A percentile compares a stretch with the other conserved stretches of the same genome.
These are phyloP conservation scores for Pyrenophora tritici-repentis DNA, from an alignment of 2,329 filamentous ascomycete species.

Conservation along the genomic window DNA sequence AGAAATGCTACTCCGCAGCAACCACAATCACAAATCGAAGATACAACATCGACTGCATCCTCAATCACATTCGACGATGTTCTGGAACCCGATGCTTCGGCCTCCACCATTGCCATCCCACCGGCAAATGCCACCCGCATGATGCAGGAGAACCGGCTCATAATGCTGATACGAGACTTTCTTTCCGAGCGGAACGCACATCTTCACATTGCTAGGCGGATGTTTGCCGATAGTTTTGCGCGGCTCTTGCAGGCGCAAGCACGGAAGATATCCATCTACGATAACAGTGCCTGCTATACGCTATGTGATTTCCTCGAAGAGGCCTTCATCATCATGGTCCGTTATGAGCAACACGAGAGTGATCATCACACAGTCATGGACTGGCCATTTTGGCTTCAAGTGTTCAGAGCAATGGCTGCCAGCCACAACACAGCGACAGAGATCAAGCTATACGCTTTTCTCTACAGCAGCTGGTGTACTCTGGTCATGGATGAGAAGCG, in stretches of 20 bases:
- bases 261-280: slow-evolving; percentile 76
- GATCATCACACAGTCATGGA: slow-evolving; percentile 62
- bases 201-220: slow-evolving; percentile 62
- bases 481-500: slow-evolving; percentile 68
- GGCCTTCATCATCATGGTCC: slow-evolving; percentile 68
- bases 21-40: slow-evolving; percentile 28
- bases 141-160: slow-evolving; percentile 87
- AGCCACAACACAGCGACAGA: slow-evolving; percentile 91
- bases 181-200: slow-evolving; percentile 65
- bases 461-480: slow-evolving; percentile 80
- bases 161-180: slow-evolving; percentile 81
- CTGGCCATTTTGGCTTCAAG: slow-evolving; percentile 84
- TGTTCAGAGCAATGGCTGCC: slow-evolving; percentile 76
- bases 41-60: slow-evolving; percentile 45
- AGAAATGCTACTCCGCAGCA: slow-evolving; percentile 60
- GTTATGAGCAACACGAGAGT: slow-evolving; percentile 59
- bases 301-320: slow-evolving; percentile 93
- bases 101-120: slow-evolving; percentile 65
- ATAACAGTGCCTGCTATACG: slow-evolving; percentile 83
- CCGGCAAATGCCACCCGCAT: slow-evolving; percentile 73
- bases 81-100: slow-evolving; percentile 68
- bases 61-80: slow-evolving; percentile 70
- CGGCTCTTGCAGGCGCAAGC: slow-evolving; percentile 74
- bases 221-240: slow-evolving; percentile 78
- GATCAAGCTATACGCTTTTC: slow-evolving; percentile 79